Percentiles rank a stretch among this genome's conserved stretches.
These are phyloP conservation scores for Linnemannia zychae DNA, from an alignment of 192 early-diverging fungal genomes.

Conservation along the genomic window DNA sequence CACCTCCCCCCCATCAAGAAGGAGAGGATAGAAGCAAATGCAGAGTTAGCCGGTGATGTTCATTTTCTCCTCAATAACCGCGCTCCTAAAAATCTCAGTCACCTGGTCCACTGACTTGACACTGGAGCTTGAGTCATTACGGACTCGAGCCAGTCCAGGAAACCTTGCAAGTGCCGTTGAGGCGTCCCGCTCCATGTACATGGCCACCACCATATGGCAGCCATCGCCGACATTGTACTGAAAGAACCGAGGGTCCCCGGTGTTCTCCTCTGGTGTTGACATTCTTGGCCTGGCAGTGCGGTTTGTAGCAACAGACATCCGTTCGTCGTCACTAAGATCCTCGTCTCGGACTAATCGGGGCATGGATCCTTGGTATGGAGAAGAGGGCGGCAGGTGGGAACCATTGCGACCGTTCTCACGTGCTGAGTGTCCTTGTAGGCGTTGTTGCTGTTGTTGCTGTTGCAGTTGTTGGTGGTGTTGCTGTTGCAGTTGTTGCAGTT, in stretches of 20 bases:
- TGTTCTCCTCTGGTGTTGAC: not conserved
- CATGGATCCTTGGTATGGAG: not conserved
- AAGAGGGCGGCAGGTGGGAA: not conserved
- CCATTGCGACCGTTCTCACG: not conserved
- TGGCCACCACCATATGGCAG: constrained; percentile 24
- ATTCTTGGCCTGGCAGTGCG: not conserved
- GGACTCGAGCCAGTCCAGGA: constrained; percentile 7
- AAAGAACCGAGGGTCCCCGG: constrained; percentile 23
- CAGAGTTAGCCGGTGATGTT: not conserved
- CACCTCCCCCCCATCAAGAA: too few species aligned
- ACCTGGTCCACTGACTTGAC: constrained; percentile 24
- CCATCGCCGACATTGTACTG: constrained; percentile 48
- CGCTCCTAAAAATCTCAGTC: constrained; percentile 18
- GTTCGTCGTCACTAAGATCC: not conserved
- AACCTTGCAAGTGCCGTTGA: constrained; percentile 9
- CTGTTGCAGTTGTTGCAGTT: too few species aligned
- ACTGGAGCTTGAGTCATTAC: constrained; percentile 7
- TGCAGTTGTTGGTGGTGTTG: not conserved
- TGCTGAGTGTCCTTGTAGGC: not conserved
- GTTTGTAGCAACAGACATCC: too few species aligned
- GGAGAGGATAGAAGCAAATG: not conserved
- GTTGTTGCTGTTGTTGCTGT: not conserved
- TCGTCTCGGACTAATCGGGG: not conserved
- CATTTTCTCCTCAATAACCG: constrained; percentile 24
- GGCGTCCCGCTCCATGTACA: constrained; percentile 38